Base-by-base conservation (phyloP, 805 yeast species). In the Metschnikowia aberdeeniae region DNA sequence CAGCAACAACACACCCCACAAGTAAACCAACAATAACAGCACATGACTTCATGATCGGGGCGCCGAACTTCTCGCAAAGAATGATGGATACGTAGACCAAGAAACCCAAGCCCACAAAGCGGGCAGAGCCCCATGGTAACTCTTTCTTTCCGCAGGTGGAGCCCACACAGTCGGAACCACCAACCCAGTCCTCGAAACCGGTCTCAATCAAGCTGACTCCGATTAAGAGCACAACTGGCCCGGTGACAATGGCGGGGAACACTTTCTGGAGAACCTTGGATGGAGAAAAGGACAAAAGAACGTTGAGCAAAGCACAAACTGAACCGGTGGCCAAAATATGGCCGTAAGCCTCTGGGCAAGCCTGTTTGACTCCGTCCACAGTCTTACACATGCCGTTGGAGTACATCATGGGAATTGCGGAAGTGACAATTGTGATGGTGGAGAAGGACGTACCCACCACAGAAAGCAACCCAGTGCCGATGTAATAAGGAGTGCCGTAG, bases 11-110 rank as follows among this genome's bases (percentile, higher is more conserved):
- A 71, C 96, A 89, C 28, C 97, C 96, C 31, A 87, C 81, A 24
- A 90, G 67, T 47, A 89, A 71, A 31, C 97, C 97, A 33, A 83
- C 68, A 55, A 89, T 86, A 42, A 89, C 96, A 1, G 97, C 93
- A 76, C 96, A 89, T 1, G 95, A 86, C 61, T 86, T 88, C 93
- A 89, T 86, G 58, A 89, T 85, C 44, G 97, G 97, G 17, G 97
- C 81, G 24, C 97, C 97, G 76, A 85, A 89, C 61, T 81, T 80
- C 64, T 90, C 97, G 58, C 85, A 77, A 28, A 88, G 44, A 45
- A 89, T 75, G 58, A 90, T 88, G 5, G 87, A 71, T 24, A 80
- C 75, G 59, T 78, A 86, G 9, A 89, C 96, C 30, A 84, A 67
- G 73, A 89, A 89, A 4, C 97, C 97, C 28, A 89, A 74, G 38